phyloP scores from a whole-genome alignment of 2,329 filamentous ascomycete species.

The Verticillium nubilum region DNA sequence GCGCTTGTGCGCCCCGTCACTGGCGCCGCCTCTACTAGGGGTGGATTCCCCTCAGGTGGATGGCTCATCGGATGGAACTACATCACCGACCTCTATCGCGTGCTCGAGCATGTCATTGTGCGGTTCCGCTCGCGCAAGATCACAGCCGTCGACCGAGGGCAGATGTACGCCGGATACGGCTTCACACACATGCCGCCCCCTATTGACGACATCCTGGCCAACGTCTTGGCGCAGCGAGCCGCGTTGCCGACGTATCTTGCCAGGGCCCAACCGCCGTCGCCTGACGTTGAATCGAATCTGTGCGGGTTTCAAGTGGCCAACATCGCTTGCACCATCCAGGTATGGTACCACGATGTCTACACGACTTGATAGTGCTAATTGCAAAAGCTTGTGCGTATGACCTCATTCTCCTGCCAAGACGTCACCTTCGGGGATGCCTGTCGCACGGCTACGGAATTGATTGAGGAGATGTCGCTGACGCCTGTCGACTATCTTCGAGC shows the following conservation, averaged over 20 bases:
- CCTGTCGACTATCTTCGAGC: slow-evolving; percentile 11
- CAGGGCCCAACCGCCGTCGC: slow-evolving; percentile 2
- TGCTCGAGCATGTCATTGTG: slow-evolving; percentile 44
- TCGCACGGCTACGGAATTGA: slow-evolving; percentile 7
- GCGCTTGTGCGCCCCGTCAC: slow-evolving; percentile 2
- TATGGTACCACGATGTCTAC: background rate
- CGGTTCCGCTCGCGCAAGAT: slow-evolving; percentile 14
- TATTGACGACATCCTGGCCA: slow-evolving; percentile 6
- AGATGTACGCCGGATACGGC: background rate
- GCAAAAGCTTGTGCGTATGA: slow-evolving; percentile 9
- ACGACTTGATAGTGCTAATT: background rate
- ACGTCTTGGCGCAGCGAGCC: slow-evolving; percentile 4
- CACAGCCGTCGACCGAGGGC: slow-evolving; percentile 8
- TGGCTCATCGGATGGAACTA: slow-evolving; percentile 56
- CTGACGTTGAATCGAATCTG: slow-evolving; percentile 18
- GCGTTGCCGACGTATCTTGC: slow-evolving; percentile 7
- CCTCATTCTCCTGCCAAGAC: slow-evolving; percentile 10
- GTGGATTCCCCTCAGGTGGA: slow-evolving; percentile 6
- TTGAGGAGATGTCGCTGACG: slow-evolving; percentile 8
- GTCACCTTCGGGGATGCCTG: slow-evolving; percentile 11
- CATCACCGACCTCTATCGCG: slow-evolving; percentile 49
- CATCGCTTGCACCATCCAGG: slow-evolving; percentile 25
- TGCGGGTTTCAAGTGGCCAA: slow-evolving; percentile 30
- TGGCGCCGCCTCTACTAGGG: background rate
- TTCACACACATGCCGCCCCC: slow-evolving; percentile 7